These are phyloP conservation scores for Kwoniella mangroviensis DNA, from an alignment of 768 basidiomycete genomes.

Conservation along the genomic window DNA sequence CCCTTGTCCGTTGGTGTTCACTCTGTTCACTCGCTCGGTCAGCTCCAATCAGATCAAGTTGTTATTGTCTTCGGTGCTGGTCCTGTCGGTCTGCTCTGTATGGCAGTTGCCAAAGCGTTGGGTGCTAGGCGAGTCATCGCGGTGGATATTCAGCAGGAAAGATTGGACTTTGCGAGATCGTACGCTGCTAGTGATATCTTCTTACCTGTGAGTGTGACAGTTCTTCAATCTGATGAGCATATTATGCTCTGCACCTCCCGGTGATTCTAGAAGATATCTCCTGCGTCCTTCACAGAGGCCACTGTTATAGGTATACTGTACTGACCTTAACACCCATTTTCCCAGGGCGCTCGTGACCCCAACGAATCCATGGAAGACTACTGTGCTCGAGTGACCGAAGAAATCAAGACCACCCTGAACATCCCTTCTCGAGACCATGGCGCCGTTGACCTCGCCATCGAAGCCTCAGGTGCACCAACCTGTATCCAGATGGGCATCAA, in stretches of 20 bases:
- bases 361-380: conserved; percentile 27
- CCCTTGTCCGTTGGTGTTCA: conserved; percentile 91
- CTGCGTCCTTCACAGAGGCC: neutral
- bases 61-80: conserved; percentile 78
- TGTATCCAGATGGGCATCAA: conserved; percentile 84
- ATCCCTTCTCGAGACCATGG: conserved; percentile 73
- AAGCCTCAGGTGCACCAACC: conserved; percentile 88
- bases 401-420: conserved; percentile 62
- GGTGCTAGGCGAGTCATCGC: conserved; percentile 85
- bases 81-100: conserved; percentile 78
- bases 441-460: conserved; percentile 81
- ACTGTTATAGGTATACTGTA: neutral
- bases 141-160: conserved; percentile 64
- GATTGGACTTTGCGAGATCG: conserved; percentile 81
- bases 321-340: neutral
- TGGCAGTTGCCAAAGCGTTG: conserved; percentile 92
- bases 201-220: conserved; percentile 37
- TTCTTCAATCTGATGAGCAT: too few species aligned
- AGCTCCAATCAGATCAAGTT: conserved; percentile 63
- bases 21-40: conserved; percentile 76
- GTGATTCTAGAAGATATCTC: neutral
- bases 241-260: too few species aligned
- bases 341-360: conserved; percentile 20
- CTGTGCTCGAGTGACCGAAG: conserved; percentile 20
- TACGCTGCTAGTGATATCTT: conserved; percentile 78